Percentiles rank a stretch among this genome's conserved stretches.
These are phyloP conservation scores for Epichloe typhina DNA, from an alignment of 2,329 filamentous ascomycete genomes.

Conservation along the genomic window DNA sequence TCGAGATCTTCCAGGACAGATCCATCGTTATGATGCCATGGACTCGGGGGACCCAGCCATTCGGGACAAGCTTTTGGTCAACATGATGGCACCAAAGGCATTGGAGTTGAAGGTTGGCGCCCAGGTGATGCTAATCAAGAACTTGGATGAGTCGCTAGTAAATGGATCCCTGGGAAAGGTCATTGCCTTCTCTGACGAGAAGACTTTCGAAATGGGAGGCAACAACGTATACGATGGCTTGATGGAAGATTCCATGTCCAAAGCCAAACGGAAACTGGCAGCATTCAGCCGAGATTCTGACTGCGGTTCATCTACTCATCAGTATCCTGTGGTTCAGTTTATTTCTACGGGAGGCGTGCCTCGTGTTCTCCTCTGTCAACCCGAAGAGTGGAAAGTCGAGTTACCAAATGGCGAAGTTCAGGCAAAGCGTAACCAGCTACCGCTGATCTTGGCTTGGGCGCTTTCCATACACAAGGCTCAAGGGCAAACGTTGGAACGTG, in stretches of 20 bases:
- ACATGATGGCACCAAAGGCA: constrained; percentile 81
- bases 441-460: constrained; percentile 91
- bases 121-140: constrained; percentile 99
- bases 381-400: constrained; percentile 93
- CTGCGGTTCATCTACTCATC: constrained; percentile 33
- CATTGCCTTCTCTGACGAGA: constrained; percentile 28
- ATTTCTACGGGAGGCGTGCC: constrained; percentile 58
- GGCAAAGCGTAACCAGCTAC: constrained; percentile 69
- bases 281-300: constrained; percentile 30
- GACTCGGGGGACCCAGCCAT: constrained; percentile 62
- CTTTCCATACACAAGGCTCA: constrained; percentile 97
- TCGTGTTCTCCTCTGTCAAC: constrained; percentile 57
- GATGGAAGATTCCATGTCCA: constrained; percentile 28
- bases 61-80: constrained; percentile 66
- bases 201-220: constrained; percentile 23
- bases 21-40: constrained; percentile 54
- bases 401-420: constrained; percentile 90
- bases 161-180: constrained; percentile 91
- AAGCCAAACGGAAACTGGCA: constrained; percentile 44
- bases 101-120: constrained; percentile 81
- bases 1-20: constrained; percentile 53
- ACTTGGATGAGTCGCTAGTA: constrained; percentile 84
- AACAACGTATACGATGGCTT: constrained; percentile 32
- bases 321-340: constrained; percentile 80
- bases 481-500: constrained; percentile 82